A percentile compares a stretch with the other conserved stretches of the same genome.
phyloP scores from a whole-genome alignment of 331 rosid genomes.

The Prunus yedoensis region DNA sequence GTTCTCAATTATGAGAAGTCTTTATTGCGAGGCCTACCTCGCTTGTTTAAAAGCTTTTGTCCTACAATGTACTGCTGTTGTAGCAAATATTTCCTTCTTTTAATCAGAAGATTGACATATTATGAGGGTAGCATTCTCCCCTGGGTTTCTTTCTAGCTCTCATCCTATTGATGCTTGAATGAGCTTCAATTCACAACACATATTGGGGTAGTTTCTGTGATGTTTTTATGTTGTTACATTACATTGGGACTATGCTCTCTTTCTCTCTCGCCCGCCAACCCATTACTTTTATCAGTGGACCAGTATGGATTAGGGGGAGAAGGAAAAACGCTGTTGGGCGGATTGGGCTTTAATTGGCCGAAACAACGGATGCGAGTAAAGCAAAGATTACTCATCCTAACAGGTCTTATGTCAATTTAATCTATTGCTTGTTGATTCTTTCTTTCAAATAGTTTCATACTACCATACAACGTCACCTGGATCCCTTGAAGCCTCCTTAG shows the following conservation, averaged over 20 bases:
- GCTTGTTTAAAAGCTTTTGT: not conserved
- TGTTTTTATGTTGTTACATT: not conserved
- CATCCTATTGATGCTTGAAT: not conserved
- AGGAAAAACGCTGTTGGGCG: conserved; percentile 72
- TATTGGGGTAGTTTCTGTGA: conserved; percentile 5
- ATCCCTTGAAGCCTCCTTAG: no score
- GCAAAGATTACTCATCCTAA: conserved; percentile 86
- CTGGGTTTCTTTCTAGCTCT: not conserved
- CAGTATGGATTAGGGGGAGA: conserved; percentile 73
- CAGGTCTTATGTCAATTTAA: conserved; percentile 46
- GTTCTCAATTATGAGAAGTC: not conserved
- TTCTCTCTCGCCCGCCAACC: conserved; percentile 1
- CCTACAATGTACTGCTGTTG: not conserved
- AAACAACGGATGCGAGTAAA: conserved; percentile 76
- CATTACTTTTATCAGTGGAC: conserved; percentile 50
- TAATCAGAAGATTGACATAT: not conserved
- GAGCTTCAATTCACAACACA: not conserved
- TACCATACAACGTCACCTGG: not conserved
- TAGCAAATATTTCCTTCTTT: not conserved
- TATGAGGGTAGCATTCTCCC: conserved; percentile 2
- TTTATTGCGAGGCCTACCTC: not conserved
- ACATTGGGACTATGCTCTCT: not conserved
- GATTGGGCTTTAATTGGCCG: conserved; percentile 92
- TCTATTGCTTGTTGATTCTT: conserved; percentile 8
- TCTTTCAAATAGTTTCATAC: conserved; percentile 14